Evolutionary conservation across 495 filamentous ascomycete genomes (phyloP), one percentile per base, ranked within the genome.

Genomic region (Tuber indicum): DNA sequence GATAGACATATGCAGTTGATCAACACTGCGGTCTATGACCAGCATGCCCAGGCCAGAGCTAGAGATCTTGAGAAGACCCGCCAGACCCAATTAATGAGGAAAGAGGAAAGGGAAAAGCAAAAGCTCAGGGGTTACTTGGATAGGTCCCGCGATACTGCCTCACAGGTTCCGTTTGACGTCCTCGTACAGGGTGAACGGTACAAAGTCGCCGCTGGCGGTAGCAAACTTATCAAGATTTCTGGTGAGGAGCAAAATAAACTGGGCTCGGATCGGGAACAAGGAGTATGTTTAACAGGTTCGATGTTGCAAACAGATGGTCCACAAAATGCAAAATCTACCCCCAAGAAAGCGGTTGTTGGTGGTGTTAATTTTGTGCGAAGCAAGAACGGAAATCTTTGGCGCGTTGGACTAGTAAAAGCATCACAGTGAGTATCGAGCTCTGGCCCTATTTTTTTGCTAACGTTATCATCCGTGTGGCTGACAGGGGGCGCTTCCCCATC

Each of bases 1-100:
- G 94, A 94, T 79, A 91, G 93, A 73, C 93, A 96, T 79, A 89
- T 94, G 85, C 94, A 97, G 84, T 85, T 97, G 71, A 97, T 98
- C 85, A 97, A 97, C 82, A 88, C 91, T 26, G 88, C 90, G 3
- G 88, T 97, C 21, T 97, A 92, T 84, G 91, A 96, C 80, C 91
- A 92, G 84, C 90, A 92, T 74, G 87, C 87, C 2, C 89, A 91
- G 78, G 87, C 89, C n/a, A 87, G 93, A 49, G 86, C 90, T 1
- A 91, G 89, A 81, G 93, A 92, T 16, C 91, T 96, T 72, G 91
- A 93, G 77, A 88, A 92, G 79, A 92, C 91, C 3, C 86, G 89
- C 36, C 88, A 88, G 78, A 86, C 89, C 70, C 92, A 90, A 79
- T 86, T 88, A 49, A 83, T 87, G 36, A 85, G 88, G 82, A 88